Conservation (phyloP, 2,329 filamentous ascomycete genomes). For the Ophiostoma fasciatum region DNA sequence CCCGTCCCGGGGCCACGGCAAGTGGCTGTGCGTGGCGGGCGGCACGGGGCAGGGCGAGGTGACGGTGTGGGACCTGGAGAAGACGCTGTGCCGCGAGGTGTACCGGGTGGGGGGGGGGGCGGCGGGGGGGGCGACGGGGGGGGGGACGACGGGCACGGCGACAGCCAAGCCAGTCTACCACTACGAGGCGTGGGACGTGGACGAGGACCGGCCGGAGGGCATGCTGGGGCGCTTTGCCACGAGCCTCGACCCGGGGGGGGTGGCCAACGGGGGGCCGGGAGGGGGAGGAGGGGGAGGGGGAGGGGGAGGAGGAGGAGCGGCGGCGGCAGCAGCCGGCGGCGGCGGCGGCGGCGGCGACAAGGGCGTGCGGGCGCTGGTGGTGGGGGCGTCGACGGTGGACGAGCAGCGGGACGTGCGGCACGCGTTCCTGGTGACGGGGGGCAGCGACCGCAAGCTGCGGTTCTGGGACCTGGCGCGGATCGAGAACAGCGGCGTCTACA, state of each 20-base stretch:
- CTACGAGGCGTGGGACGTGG: slow-evolving; percentile 77
- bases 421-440: slow-evolving; percentile 74
- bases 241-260: slow-evolving; percentile 46
- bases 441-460: slow-evolving; percentile 77
- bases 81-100: slow-evolving; percentile 73
- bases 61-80: slow-evolving; percentile 91
- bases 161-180: slow-evolving; percentile 35
- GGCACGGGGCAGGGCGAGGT: slow-evolving; percentile 80
- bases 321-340: not conserved
- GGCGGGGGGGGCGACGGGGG: slow-evolving; percentile 42
- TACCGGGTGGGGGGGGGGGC: slow-evolving; percentile 52
- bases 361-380: slow-evolving; percentile 60
- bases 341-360: slow-evolving; percentile 36
- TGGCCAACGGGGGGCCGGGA: slow-evolving; percentile 9
- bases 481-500: slow-evolving; percentile 67
- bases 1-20: slow-evolving; percentile 61
- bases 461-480: slow-evolving; percentile 82
- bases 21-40: slow-evolving; percentile 78
- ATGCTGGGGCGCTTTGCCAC: slow-evolving; percentile 79
- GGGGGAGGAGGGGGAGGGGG: too few relatives aligned
- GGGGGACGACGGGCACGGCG: slow-evolving; percentile 39
- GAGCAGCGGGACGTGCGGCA: slow-evolving; percentile 59
- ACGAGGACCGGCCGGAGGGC: slow-evolving; percentile 74
- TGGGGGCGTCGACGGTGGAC: slow-evolving; percentile 28
- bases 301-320: too few relatives aligned